Base-by-base conservation (phyloP, 2,329 filamentous ascomycete species). In the Trichophyton verrucosum region DNA sequence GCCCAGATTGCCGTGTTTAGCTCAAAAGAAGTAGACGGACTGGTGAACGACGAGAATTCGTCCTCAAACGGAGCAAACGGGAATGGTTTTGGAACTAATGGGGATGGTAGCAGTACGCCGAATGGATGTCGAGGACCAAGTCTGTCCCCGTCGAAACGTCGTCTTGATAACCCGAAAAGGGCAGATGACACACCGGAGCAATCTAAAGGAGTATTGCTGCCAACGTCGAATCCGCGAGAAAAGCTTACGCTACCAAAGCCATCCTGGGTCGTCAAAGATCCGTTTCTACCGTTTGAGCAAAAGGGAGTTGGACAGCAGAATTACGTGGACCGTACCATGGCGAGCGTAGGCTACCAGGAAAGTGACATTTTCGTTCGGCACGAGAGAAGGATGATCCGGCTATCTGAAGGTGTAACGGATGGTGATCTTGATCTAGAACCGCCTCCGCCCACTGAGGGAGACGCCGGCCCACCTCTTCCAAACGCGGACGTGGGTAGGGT, bases 281-380 rank as follows among this genome's bases (percentile, higher is more conserved):
- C 77, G 1, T 80, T 79, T 62, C 67, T 71, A 13, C 74, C 74
- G 46, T 80, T 78, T 65, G 92, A 96, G 73, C 88, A 91, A 71
- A 91, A 94, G 72, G 87, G 86, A 1, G 85, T 88, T 64, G 89
- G 90, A 47, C 88, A 92, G 70, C 86, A 89, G 62, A 88, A 92
- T 68, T 97, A 96, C 73, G 91, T 97, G 55, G 92, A 96, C 74
- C 91, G 94, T 70, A 88, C 89, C 1, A 96, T 97, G 91, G 91
- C 91, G 67, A 92, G 90, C 68, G 88, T 96, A 55, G 92, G 92
- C 58, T 97, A 96, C 70, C 92, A 96, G 74, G 91, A 96, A 75
- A 96, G 88, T 68, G 92, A 97, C 74, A 81, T 91, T 62, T 97
- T 91, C 70, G 80, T 88, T 59, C 85, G 89, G 53, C 87, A 89